Evolutionary conservation across 768 basidiomycete species (phyloP), one percentile per base, ranked within the genome.

Genomic region (Hemileccinum impolitum): DNA sequence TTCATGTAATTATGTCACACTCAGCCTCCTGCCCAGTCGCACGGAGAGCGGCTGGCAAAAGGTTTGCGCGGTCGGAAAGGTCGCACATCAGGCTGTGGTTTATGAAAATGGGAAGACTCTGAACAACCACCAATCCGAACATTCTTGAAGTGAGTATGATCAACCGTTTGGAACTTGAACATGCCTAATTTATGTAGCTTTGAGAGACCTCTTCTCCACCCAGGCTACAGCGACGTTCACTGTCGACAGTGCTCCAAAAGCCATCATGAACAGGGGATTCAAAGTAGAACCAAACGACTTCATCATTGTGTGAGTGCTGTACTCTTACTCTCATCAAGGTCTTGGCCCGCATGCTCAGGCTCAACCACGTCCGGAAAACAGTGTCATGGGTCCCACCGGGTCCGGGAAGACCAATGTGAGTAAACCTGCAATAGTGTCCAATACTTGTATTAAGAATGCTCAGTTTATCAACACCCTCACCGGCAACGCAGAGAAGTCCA

Each of bases 341-440:
- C 7, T 14, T 35, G 7, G 3, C 28, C 19, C 3, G 6, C 23
- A 23, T 23, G 3, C 23, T 23, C 23, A 23, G 6, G 3, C 23
- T 23, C 23, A 23, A 23, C 23, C 23, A 23, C 6, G 3, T 23
- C 23, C 12, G 0, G 4, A 3, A 31, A 30, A 50, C 31, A 53
- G 60, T 21, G 5, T 63, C 13, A 63, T 63, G 59, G 61, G 62
- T 0, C 62, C 54, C 12, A 63, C 59, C 2, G 61, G 62, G 26
- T 47, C 61, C 6, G 61, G 61, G 10, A 63, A 63, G 48, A 58
- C 48, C 11, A 61, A 58, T 18, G 62, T 61, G 14, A 42, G 61
- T 45, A 15, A 14, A 1, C 38, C 15, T 10, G 2, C 39, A 3
- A 23, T n/a, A 11, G 7, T 12, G 2, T 39, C 3, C n/a, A n/a